Base-by-base conservation (phyloP, 805 yeast species). In the Lipomyces yamadae region DNA sequence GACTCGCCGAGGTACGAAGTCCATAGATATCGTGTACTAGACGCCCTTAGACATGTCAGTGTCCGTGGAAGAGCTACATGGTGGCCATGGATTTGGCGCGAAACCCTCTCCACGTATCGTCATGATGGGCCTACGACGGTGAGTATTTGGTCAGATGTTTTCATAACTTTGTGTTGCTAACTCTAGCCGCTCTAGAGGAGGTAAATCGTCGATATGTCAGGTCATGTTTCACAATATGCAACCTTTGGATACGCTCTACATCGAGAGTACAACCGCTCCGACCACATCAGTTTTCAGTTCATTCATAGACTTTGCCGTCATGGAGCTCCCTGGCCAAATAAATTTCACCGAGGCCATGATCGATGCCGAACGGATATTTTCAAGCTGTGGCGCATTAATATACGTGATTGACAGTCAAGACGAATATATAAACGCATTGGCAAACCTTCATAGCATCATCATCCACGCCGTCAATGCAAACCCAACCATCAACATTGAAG, bases 141-240 rank as follows among this genome's bases (percentile, higher is more conserved):
- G 57, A 29, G 60, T 37, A 15, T 15, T 11, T 11, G 33, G 24
- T n/a, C 50, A 7, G 24, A 24, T 24, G 24, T 24, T 1, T 24
- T 24, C 24, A 1, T 24, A 24, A 24, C 24, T 24, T 24, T 24
- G n/a, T 24, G 24, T 24, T 24, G 1, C 24, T 24, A 24, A 24
- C 24, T 24, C 24, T 24, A 24, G 6, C 13, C 8, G 13, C 80
- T 4, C n/a, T 32, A 68, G 82, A 35, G 74, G 81, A 57, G 99
- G 99, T 13, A 95, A 95, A 78, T 91, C 97, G 7, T 92, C 98
- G 2, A 95, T 95, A 39, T 88, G 97, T 74, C 92, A 94, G 75
- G 98, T 95, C 13, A 96, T 95, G 1, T 95, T 95, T 78, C 97
- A 94, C 77, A 90, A 91, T 75, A 92, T 95, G 96, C 97, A 91